Percentiles rank a stretch among this genome's conserved stretches.
Evolutionary conservation across 148 eudicot species (phyloP).

Genomic region (Chenopodium album): DNA sequence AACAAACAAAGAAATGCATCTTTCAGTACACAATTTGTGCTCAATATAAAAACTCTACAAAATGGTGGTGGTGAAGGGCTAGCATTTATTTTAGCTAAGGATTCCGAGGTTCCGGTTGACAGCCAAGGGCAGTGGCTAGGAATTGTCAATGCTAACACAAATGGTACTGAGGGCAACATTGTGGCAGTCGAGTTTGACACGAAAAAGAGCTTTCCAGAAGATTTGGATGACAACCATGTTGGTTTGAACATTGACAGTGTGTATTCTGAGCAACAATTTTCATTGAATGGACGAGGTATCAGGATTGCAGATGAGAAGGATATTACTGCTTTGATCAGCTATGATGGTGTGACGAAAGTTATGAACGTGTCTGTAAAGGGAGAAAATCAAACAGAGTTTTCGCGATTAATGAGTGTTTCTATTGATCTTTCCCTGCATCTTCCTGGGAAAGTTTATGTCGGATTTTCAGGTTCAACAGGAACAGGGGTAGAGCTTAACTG

Average conservation of each 20-base stretch:
- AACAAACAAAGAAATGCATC: conserved; percentile 11
- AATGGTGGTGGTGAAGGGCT: conserved; percentile 30
- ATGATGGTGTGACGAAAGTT: conserved; percentile 20
- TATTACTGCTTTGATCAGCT: conserved; percentile 22
- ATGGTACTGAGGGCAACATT: conserved; percentile 19
- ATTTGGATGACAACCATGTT: conserved; percentile 38
- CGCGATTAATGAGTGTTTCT: conserved; percentile 19
- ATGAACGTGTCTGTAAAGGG: conserved; percentile 25
- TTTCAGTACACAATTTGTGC: conserved; percentile 36
- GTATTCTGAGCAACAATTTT: conserved; percentile 5
- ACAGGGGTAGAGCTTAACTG: conserved; percentile 29
- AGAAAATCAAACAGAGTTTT: conserved; percentile 7
- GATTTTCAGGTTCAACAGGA: conserved; percentile 43
- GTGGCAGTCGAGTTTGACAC: conserved; percentile 46
- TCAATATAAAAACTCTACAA: conserved; percentile 12
- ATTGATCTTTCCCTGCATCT: conserved; percentile 31
- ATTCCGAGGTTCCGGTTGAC: conserved; percentile 10
- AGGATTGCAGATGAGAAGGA: conserved; percentile 18
- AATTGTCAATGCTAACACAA: conserved; percentile 24
- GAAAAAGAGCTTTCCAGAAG: conserved; percentile 35
- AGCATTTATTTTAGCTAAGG: conserved; percentile 26
- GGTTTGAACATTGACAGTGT: conserved; percentile 36
- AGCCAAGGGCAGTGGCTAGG: conserved; percentile 34
- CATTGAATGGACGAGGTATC: conserved; percentile 11
- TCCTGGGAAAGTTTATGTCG: conserved; percentile 29